Conservation (phyloP, 768 basidiomycete genomes). For the Leucosporidium creatinivorum region DNA sequence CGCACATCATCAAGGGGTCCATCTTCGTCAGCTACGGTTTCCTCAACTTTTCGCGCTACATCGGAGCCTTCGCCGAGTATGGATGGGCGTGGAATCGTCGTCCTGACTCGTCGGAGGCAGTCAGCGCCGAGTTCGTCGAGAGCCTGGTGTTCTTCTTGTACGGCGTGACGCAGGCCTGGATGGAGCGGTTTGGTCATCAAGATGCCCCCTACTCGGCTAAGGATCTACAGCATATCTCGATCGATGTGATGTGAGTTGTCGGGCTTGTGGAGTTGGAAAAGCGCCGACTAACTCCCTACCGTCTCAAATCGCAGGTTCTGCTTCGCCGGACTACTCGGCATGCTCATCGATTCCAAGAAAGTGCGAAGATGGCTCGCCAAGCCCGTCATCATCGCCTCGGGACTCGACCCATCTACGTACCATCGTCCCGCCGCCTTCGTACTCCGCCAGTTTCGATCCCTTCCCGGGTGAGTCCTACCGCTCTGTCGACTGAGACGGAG, state of each 20-base stretch:
- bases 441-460: slow-evolving; percentile 53
- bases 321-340: slow-evolving; percentile 81
- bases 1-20: slow-evolving; percentile 80
- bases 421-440: slow-evolving; percentile 38
- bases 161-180: slow-evolving; percentile 73
- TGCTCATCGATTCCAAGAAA: slow-evolving; percentile 74
- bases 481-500: too few species aligned
- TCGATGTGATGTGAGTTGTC: slow-evolving; percentile 57
- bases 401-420: neutral
- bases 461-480: slow-evolving; percentile 55
- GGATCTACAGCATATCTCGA: slow-evolving; percentile 86
- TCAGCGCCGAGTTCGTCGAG: slow-evolving; percentile 44
- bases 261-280: neutral
- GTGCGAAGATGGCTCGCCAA: slow-evolving; percentile 67
- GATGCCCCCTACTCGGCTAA: slow-evolving; percentile 80
- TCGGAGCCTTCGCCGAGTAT: slow-evolving; percentile 72
- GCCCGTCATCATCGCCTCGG: slow-evolving; percentile 46
- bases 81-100: slow-evolving; percentile 97
- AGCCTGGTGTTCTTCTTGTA: slow-evolving; percentile 59
- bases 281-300: too few species aligned
- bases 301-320: slow-evolving; percentile 64
- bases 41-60: slow-evolving; percentile 83
- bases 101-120: slow-evolving; percentile 6
- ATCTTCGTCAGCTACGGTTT: slow-evolving; percentile 92
- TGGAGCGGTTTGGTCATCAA: slow-evolving; percentile 84